Conservation (phyloP, 2,329 filamentous ascomycete species). For the Bipolaris cookei region DNA sequence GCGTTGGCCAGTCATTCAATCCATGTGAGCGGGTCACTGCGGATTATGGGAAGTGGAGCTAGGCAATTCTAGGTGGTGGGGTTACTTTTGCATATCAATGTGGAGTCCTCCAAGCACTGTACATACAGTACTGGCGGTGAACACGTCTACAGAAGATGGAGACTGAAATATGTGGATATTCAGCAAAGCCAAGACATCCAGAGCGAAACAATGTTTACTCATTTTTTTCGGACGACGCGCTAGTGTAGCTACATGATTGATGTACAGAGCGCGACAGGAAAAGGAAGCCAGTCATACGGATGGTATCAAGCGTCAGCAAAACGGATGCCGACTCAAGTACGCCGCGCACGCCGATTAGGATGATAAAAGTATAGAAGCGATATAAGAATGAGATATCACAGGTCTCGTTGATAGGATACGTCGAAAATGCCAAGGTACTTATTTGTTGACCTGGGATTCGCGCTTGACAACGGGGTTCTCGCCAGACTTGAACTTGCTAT, state of each 20-base stretch:
- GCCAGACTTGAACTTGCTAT: constrained; percentile 54
- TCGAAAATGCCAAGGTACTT: constrained; percentile 21
- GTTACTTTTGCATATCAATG: not conserved
- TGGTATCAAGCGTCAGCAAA: constrained; percentile 17
- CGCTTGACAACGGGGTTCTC: constrained; percentile 54
- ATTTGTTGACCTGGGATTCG: constrained; percentile 59
- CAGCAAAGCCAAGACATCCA: not conserved
- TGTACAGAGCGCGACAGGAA: constrained; percentile 11
- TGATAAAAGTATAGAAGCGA: constrained; percentile 6
- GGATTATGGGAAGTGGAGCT: not conserved
- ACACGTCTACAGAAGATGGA: not conserved
- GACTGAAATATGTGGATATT: not conserved
- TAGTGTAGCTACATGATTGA: constrained; percentile 4
- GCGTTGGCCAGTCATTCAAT: too few relatives aligned
- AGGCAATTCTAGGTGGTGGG: not conserved
- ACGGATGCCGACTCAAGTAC: constrained; percentile 12
- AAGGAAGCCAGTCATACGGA: constrained; percentile 10
- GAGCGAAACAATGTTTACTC: not conserved
- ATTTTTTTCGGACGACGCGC: not conserved
- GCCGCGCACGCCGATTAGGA: constrained; percentile 8
- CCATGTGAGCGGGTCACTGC: not conserved
- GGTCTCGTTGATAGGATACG: not conserved
- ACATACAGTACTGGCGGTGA: not conserved
- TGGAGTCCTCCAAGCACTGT: not conserved
- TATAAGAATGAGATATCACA: not conserved